These are phyloP conservation scores for Calvatia gigantea DNA, from an alignment of 768 basidiomycete genomes.

Conservation along the genomic window DNA sequence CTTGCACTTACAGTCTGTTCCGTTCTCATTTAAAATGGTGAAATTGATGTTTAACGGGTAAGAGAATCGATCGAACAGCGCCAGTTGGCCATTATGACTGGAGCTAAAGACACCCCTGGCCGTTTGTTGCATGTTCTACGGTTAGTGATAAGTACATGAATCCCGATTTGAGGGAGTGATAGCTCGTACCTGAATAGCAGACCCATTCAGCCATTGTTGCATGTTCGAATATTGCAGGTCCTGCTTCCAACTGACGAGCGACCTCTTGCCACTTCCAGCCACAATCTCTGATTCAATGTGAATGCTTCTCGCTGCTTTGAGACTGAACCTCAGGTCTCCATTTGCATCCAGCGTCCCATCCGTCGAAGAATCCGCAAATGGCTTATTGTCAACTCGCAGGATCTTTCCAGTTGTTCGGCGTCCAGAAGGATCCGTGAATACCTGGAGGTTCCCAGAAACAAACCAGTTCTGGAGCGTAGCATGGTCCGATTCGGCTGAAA, in stretches of 20 bases:
- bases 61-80: slow-evolving; percentile 38
- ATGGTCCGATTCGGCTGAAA: slow-evolving; percentile 63
- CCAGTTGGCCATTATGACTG: slow-evolving; percentile 37
- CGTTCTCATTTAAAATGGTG: slow-evolving; percentile 29
- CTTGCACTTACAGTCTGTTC: slow-evolving; percentile 33
- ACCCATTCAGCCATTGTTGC: slow-evolving; percentile 55
- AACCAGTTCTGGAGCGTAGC: slow-evolving; percentile 76
- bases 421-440: slow-evolving; percentile 60
- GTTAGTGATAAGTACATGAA: no score
- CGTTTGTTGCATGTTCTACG: slow-evolving; percentile 38
- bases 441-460: slow-evolving; percentile 68
- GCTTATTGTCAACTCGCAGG: slow-evolving; percentile 50
- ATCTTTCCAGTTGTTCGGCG: slow-evolving; percentile 67
- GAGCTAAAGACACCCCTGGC: slow-evolving; percentile 34
- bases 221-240: slow-evolving; percentile 55
- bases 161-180: not conserved
- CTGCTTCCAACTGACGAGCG: slow-evolving; percentile 60
- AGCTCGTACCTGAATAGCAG: slow-evolving; percentile 32
- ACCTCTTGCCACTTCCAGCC: slow-evolving; percentile 56
- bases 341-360: slow-evolving; percentile 38
- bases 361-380: slow-evolving; percentile 50
- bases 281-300: slow-evolving; percentile 59
- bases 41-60: slow-evolving; percentile 47
- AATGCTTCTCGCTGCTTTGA: slow-evolving; percentile 54
- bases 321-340: slow-evolving; percentile 58